Evolutionary conservation across 2,329 filamentous ascomycete species (phyloP).

Genomic region (Ophiosphaerella narmari): DNA sequence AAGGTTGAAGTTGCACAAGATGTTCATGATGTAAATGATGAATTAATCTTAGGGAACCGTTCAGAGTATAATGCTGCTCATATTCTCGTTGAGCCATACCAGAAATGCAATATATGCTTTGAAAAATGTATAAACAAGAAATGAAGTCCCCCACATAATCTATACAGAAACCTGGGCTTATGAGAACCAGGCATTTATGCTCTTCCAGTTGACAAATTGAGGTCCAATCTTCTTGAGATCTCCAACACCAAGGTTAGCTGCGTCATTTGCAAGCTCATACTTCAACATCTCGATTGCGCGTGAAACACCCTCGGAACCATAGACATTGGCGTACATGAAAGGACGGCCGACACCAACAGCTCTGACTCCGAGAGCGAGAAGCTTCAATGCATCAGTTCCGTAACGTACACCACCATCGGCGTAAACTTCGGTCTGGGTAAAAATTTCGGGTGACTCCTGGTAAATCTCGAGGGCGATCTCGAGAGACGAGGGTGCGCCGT

Average conservation of each 20-base stretch:
- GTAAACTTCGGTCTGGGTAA: constrained; percentile 47
- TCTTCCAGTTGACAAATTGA: constrained; percentile 6
- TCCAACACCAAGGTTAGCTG: constrained; percentile 38
- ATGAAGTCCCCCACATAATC: not conserved
- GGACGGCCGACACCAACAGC: constrained; percentile 55
- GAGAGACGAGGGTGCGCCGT: constrained; percentile 66
- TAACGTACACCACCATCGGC: constrained; percentile 49
- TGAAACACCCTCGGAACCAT: constrained; percentile 66
- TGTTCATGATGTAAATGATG: no score
- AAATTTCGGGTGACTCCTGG: constrained; percentile 52
- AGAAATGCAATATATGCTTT: no score
- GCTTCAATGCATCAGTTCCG: constrained; percentile 45
- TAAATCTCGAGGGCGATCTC: constrained; percentile 80
- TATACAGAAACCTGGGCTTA: not conserved
- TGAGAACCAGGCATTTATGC: not conserved
- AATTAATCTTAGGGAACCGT: no score
- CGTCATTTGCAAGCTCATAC: constrained; percentile 52
- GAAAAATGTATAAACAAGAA: constrained; percentile 1
- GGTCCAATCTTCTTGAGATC: constrained; percentile 35
- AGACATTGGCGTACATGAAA: constrained; percentile 58
- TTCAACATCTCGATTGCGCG: constrained; percentile 58
- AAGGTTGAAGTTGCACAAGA: no score
- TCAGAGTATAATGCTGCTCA: no score
- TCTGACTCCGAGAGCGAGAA: constrained; percentile 45
- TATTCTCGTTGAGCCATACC: no score